Base-by-base conservation (phyloP, 2,329 filamentous ascomycete genomes). In the Monosporascus sp. region DNA sequence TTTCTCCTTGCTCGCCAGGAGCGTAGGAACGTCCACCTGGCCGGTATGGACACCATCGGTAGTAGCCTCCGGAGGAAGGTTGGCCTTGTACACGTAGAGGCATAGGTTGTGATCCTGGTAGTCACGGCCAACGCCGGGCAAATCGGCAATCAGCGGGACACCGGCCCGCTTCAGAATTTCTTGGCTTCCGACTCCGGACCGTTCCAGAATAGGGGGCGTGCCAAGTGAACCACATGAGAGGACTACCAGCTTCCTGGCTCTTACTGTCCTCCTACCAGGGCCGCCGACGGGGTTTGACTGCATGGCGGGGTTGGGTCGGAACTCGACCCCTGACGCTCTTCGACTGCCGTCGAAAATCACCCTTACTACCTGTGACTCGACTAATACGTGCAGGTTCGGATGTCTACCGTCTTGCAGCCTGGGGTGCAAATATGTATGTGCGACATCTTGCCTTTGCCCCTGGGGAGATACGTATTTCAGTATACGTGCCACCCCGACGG, bases 301-400 rank as follows among this genome's bases (percentile, higher is more conserved):
- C 52, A 68, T 68, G 1, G 69, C 67, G 22, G 66, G 62, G 55
- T 69, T 75, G 48, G 71, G 72, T 50, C 72, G 72, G 56, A 76
- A 79, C 58, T 82, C 78, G 7, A 83, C 72, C 0, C 78, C 80
- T 3, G 70, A 70, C 6, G 80, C 80, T 48, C 68, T 58, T 19
- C 71, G 76, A 31, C 76, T 74, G 17, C 71, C 67, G 22, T 79
- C 74, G 53, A 79, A 78, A 2, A 79, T 50, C 9, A 80, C 71
- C 7, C 73, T 71, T 2, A 74, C 66, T 3, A 83, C 78, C 56
- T 78, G 76, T 11, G 76, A 73, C 54, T 82, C 72, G 1, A 75
- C 69, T 7, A 82, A 64, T 16, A 83, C 72, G 51, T 81, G 75
- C 2, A 83, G 70, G 49, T 80, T 79, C 0, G 74, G 71, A 51